phyloP scores from a whole-genome alignment of 331 rosid species.

The Phaseolus coccineus region DNA sequence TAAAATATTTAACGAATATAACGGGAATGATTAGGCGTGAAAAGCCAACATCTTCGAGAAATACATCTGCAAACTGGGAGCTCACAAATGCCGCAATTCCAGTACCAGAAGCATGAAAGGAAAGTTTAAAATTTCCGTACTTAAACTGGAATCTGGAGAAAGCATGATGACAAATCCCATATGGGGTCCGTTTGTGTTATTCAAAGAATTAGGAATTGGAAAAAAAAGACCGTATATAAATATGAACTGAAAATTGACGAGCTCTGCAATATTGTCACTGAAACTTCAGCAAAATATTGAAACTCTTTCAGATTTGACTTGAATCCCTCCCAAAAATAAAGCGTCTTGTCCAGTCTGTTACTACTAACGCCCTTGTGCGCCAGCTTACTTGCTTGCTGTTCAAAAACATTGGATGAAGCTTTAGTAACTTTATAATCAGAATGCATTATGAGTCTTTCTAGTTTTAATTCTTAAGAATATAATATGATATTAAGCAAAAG shows the following conservation, averaged over 20 bases:
- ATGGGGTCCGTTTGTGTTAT: constrained; percentile 41
- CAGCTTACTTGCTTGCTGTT: constrained; percentile 98
- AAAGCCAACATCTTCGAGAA: constrained; percentile 38
- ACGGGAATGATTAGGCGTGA: neutral
- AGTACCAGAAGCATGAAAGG: constrained; percentile 8
- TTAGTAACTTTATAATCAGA: constrained; percentile 18
- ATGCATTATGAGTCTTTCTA: constrained; percentile 1
- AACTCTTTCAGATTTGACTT: constrained; percentile 72
- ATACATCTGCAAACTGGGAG: constrained; percentile 49
- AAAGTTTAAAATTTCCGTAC: constrained; percentile 22
- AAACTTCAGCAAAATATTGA: constrained; percentile 21
- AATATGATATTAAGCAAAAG: constrained; percentile 10
- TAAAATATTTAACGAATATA: neutral
- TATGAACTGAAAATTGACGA: constrained; percentile 31
- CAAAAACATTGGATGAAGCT: constrained; percentile 23
- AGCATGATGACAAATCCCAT: constrained; percentile 33
- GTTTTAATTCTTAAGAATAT: neutral
- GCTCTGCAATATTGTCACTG: constrained; percentile 23
- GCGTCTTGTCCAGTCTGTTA: constrained; percentile 88
- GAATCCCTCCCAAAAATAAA: constrained; percentile 91
- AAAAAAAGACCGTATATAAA: constrained; percentile 23
- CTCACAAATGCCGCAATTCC: constrained; percentile 36
- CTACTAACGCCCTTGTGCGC: constrained; percentile 89
- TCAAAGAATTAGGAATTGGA: constrained; percentile 41
- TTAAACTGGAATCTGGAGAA: constrained; percentile 1